Percentiles rank a stretch among this genome's conserved stretches.
phyloP scores from a whole-genome alignment of 805 yeast species.

The Schwanniomyces sp. region DNA sequence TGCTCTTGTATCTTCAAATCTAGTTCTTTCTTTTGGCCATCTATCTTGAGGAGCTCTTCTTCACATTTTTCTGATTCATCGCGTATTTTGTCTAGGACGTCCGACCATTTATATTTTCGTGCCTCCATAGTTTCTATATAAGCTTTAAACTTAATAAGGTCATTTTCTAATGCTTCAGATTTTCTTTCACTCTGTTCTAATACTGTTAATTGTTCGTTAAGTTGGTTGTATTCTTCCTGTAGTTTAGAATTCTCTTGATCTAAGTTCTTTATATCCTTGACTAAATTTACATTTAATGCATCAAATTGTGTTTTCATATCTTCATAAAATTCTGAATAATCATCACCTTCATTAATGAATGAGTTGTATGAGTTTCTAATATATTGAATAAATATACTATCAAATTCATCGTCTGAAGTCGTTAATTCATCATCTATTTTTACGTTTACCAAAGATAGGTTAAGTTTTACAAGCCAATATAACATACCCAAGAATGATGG shows the following conservation, averaged over 20 bases:
- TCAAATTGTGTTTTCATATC: slow-evolving; percentile 61
- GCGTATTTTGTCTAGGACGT: slow-evolving; percentile 54
- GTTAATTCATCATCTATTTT: slow-evolving; percentile 25
- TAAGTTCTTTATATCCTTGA: slow-evolving; percentile 43
- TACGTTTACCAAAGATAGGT: slow-evolving; percentile 29
- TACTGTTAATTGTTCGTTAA: slow-evolving; percentile 45
- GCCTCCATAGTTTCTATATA: slow-evolving; percentile 66
- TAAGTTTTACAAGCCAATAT: slow-evolving; percentile 74
- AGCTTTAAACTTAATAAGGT: slow-evolving; percentile 67
- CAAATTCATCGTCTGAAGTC: slow-evolving; percentile 46
- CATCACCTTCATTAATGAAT: slow-evolving; percentile 64
- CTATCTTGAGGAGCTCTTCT: slow-evolving; percentile 40
- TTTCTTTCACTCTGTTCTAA: slow-evolving; percentile 56
- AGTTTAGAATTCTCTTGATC: slow-evolving; percentile 41
- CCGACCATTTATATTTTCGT: slow-evolving; percentile 66
- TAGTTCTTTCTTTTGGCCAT: slow-evolving; percentile 38
- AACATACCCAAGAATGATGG: slow-evolving; percentile 78
- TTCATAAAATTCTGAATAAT: slow-evolving; percentile 51
- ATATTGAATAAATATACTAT: slow-evolving; percentile 57
- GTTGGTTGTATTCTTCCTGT: slow-evolving; percentile 35
- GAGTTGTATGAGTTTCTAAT: slow-evolving; percentile 66
- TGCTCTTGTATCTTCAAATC: slow-evolving; percentile 45
- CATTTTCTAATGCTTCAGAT: slow-evolving; percentile 64
- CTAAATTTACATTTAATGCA: slow-evolving; percentile 48
- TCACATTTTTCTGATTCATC: slow-evolving; percentile 51